phyloP scores from a whole-genome alignment of 2,329 filamentous ascomycete species.

The Botryosphaeria dothidea region DNA sequence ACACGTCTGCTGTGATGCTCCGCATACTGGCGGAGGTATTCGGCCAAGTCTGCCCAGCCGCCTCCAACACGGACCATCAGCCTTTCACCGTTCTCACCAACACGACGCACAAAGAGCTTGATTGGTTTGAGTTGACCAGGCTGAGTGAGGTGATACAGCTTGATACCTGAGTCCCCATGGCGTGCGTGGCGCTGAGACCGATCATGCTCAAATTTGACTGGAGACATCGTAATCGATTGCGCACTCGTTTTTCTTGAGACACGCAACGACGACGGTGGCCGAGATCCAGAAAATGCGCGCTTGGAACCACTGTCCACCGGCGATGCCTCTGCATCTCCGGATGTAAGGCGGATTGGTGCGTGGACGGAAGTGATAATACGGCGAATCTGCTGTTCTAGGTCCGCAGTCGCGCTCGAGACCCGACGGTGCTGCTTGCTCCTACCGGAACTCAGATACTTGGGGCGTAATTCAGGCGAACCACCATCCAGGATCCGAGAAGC shows the following conservation, averaged over 20 bases:
- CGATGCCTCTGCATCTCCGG: conserved; percentile 35
- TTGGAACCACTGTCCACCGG: not conserved
- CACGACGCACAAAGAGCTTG: conserved; percentile 89
- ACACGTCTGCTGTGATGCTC: conserved; percentile 81
- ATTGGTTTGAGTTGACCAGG: conserved; percentile 83
- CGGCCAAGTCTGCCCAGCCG: conserved; percentile 95
- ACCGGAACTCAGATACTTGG: not conserved
- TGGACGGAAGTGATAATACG: conserved; percentile 77
- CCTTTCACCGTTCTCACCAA: conserved; percentile 85
- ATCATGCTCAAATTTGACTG: conserved; percentile 37
- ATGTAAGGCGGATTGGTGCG: conserved; percentile 73
- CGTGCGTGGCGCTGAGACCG: conserved; percentile 32
- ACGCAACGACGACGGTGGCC: conserved; percentile 12
- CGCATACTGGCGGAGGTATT: conserved; percentile 92
- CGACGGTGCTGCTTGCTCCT: conserved; percentile 1
- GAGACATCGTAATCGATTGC: conserved; percentile 33
- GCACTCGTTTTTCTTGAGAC: not conserved
- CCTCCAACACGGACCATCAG: conserved; percentile 98
- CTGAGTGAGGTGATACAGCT: conserved; percentile 87
- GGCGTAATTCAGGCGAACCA: not conserved
- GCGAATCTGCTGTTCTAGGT: conserved; percentile 77
- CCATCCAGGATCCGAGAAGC: not conserved
- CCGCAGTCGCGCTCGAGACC: conserved; percentile 49
- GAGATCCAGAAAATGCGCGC: conserved; percentile 15
- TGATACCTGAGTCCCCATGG: conserved; percentile 64